Percentiles rank a stretch among this genome's conserved stretches.
Conservation (phyloP, 2,329 filamentous ascomycete genomes). For the Orbilia quercus region DNA sequence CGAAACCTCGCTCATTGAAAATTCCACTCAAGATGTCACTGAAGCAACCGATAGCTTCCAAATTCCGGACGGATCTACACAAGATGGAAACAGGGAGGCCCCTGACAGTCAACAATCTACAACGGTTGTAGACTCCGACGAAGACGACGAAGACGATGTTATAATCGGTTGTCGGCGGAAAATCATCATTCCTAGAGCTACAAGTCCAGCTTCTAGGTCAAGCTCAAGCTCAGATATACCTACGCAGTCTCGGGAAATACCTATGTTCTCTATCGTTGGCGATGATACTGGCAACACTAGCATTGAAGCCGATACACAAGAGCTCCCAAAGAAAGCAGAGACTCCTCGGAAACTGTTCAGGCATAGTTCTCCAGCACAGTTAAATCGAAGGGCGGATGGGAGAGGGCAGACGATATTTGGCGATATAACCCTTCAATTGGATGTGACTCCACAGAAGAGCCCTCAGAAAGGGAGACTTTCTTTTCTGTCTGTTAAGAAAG, state of each 20-base stretch:
- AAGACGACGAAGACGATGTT: constrained; percentile 39
- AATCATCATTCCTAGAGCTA: constrained; percentile 10
- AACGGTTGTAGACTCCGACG: constrained; percentile 9
- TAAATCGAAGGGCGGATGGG: constrained; percentile 8
- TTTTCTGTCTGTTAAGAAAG: constrained; percentile 13
- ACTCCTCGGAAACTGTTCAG: constrained; percentile 31
- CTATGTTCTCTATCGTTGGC: constrained; percentile 18
- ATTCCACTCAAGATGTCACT: neutral
- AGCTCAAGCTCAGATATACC: constrained; percentile 1
- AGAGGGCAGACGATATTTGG: constrained; percentile 1
- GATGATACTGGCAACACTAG: constrained; percentile 13
- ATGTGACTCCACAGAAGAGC: constrained; percentile 9
- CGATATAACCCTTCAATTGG: neutral
- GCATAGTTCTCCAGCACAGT: constrained; percentile 15
- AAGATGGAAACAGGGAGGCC: neutral
- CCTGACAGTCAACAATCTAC: neutral
- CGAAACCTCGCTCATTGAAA: constrained; percentile 11
- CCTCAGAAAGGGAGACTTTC: constrained; percentile 14
- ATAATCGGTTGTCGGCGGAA: constrained; percentile 31
- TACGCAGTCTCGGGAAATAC: too few relatives aligned
- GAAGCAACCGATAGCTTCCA: neutral
- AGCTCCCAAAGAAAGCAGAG: neutral
- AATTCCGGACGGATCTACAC: neutral
- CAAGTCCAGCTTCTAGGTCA: neutral
- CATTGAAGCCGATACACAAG: neutral